phyloP scores from a whole-genome alignment of 106 monocot species.

The Vanilla planifolia region DNA sequence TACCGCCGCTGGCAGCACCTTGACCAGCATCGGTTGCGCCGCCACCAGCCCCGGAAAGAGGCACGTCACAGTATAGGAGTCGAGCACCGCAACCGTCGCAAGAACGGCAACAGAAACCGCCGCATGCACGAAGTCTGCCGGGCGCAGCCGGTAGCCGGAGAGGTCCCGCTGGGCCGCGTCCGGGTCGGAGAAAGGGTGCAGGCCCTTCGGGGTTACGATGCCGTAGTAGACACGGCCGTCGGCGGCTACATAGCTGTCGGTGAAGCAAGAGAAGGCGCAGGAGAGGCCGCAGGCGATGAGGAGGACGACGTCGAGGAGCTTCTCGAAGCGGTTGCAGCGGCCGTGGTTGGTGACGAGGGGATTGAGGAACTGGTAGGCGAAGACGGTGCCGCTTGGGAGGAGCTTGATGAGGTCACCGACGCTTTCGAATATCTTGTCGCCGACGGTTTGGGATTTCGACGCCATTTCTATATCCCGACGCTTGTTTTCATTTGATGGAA shows the following conservation, averaged over 20 bases:
- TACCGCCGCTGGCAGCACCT: slow-evolving; percentile 46
- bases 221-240: slow-evolving; percentile 50
- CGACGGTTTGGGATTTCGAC: background rate
- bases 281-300: slow-evolving; percentile 34
- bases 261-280: slow-evolving; percentile 55
- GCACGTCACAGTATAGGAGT: slow-evolving; percentile 48
- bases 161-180: background rate
- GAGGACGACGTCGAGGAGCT: slow-evolving; percentile 24
- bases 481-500: no score
- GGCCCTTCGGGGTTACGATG: slow-evolving; percentile 33
- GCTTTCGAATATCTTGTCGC: slow-evolving; percentile 31
- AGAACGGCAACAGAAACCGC: slow-evolving; percentile 44
- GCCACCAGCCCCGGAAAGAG: slow-evolving; percentile 38
- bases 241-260: slow-evolving; percentile 43
- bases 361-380: slow-evolving; percentile 56
- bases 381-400: slow-evolving; percentile 60
- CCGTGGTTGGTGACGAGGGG: slow-evolving; percentile 60
- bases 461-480: no score
- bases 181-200: slow-evolving; percentile 39
- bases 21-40: slow-evolving; percentile 30
- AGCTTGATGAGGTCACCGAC: slow-evolving; percentile 54
- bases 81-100: slow-evolving; percentile 37
- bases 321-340: slow-evolving; percentile 8
- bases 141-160: slow-evolving; percentile 41
- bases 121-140: slow-evolving; percentile 67